A percentile compares a stretch with the other conserved stretches of the same genome.
These are phyloP conservation scores for Neoscytalidium dimidiatum DNA, from an alignment of 2,329 filamentous ascomycete genomes.

Conservation along the genomic window DNA sequence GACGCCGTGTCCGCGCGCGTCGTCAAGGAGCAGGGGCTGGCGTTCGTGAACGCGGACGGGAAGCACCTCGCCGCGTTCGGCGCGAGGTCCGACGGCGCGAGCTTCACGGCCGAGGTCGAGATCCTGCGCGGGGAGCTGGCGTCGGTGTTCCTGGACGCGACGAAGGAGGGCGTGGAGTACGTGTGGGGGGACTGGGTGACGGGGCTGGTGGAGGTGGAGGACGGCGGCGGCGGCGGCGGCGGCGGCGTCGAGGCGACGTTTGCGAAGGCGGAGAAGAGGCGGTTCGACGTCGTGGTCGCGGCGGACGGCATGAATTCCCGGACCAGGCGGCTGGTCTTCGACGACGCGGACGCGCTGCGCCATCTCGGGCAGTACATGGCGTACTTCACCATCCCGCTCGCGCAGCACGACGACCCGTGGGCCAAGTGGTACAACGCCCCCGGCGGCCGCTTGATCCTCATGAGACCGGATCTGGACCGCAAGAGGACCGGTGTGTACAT, in stretches of 20 bases:
- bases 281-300: constrained; percentile 33
- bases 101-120: constrained; percentile 34
- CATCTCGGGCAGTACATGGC: constrained; percentile 33
- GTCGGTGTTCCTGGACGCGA: constrained; percentile 32
- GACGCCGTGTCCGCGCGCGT: constrained; percentile 35
- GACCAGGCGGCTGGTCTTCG: constrained; percentile 31
- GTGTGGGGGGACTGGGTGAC: constrained; percentile 29
- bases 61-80: constrained; percentile 30
- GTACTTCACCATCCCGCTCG: constrained; percentile 33
- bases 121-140: constrained; percentile 37
- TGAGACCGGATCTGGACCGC: constrained; percentile 28
- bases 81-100: constrained; percentile 29
- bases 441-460: constrained; percentile 26
- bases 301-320: constrained; percentile 35
- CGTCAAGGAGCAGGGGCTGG: constrained; percentile 45
- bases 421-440: constrained; percentile 32
- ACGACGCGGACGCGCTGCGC: constrained; percentile 26
- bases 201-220: constrained; percentile 24
- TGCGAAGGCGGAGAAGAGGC: constrained; percentile 25
- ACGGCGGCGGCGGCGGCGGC: too few species aligned
- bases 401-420: constrained; percentile 26
- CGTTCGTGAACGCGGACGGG: constrained; percentile 35
- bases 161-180: constrained; percentile 23
- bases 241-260: constrained; percentile 30
- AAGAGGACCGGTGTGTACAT: constrained; percentile 28